These are phyloP conservation scores for Akanthomyces muscarius DNA, from an alignment of 2,329 filamentous ascomycete species.

Conservation along the genomic window DNA sequence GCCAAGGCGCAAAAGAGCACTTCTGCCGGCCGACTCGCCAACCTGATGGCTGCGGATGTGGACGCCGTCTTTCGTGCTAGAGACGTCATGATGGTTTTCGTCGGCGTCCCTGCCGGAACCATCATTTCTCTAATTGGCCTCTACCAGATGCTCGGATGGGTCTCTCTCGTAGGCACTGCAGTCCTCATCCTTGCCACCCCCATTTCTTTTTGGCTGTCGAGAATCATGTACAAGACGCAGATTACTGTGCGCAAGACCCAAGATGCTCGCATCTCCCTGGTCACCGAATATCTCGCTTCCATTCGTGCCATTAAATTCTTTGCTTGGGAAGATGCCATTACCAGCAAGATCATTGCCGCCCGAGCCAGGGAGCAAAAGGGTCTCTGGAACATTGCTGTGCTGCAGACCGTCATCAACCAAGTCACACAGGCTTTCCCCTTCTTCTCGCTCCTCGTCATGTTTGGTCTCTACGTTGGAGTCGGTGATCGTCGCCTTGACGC, in stretches of 20 bases:
- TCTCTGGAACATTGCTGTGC: slow-evolving; percentile 50
- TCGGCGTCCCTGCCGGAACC: slow-evolving; percentile 46
- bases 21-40: slow-evolving; percentile 49
- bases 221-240: slow-evolving; percentile 47
- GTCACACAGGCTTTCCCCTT: slow-evolving; percentile 50
- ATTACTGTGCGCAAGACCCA: slow-evolving; percentile 51
- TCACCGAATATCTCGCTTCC: slow-evolving; percentile 55
- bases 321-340: slow-evolving; percentile 53
- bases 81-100: slow-evolving; percentile 45
- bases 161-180: slow-evolving; percentile 48
- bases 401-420: slow-evolving; percentile 44
- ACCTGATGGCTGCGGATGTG: slow-evolving; percentile 56
- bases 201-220: slow-evolving; percentile 47
- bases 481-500: slow-evolving; percentile 47
- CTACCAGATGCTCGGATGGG: slow-evolving; percentile 54
- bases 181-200: slow-evolving; percentile 45
- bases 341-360: slow-evolving; percentile 46
- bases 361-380: slow-evolving; percentile 49
- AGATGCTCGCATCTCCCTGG: slow-evolving; percentile 53
- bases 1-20: slow-evolving; percentile 34
- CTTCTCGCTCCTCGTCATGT: slow-evolving; percentile 50
- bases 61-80: slow-evolving; percentile 50
- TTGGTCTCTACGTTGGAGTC: slow-evolving; percentile 47
- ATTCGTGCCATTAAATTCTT: slow-evolving; percentile 59
- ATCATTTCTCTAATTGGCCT: slow-evolving; percentile 47